These are phyloP conservation scores for Typha latifolia DNA, from an alignment of 176 grass and related monocot genomes.

Conservation along the genomic window DNA sequence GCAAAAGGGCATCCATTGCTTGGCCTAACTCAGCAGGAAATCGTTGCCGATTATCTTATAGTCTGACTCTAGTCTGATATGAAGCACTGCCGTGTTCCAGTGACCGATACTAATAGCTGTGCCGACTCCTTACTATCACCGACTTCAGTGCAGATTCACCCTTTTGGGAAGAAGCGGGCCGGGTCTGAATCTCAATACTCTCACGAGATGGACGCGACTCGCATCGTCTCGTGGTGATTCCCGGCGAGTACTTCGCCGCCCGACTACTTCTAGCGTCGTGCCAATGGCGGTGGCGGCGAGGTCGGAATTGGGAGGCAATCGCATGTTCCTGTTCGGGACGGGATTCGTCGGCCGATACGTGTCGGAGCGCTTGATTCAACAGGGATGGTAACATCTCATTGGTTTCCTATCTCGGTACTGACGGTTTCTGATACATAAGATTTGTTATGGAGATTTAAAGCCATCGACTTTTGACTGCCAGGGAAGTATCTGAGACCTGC, in stretches of 20 bases:
- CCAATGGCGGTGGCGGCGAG: not conserved
- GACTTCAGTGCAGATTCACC: too few species aligned
- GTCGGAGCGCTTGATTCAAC: constrained; percentile 33
- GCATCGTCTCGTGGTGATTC: not conserved
- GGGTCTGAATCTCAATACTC: not conserved
- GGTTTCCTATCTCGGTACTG: not conserved
- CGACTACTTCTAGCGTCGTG: not conserved
- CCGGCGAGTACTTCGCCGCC: not conserved
- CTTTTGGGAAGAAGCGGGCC: too few species aligned
- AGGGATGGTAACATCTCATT: constrained; percentile 39
- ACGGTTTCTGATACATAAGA: not conserved
- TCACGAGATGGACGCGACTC: not conserved
- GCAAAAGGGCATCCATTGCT: too few species aligned
- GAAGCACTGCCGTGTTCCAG: too few species aligned
- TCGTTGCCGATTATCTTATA: too few species aligned
- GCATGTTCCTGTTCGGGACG: constrained; percentile 55
- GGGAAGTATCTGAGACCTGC: constrained; percentile 63
- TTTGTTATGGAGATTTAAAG: not conserved
- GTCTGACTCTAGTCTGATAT: too few species aligned
- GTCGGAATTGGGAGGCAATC: not conserved
- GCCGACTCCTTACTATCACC: too few species aligned
- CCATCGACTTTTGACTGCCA: constrained; percentile 4
- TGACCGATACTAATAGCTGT: too few species aligned
- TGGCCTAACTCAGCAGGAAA: too few species aligned
- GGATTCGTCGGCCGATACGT: constrained; percentile 73